Conservation (phyloP, 169 alveolate species). For the Eimeria acervulina region DNA sequence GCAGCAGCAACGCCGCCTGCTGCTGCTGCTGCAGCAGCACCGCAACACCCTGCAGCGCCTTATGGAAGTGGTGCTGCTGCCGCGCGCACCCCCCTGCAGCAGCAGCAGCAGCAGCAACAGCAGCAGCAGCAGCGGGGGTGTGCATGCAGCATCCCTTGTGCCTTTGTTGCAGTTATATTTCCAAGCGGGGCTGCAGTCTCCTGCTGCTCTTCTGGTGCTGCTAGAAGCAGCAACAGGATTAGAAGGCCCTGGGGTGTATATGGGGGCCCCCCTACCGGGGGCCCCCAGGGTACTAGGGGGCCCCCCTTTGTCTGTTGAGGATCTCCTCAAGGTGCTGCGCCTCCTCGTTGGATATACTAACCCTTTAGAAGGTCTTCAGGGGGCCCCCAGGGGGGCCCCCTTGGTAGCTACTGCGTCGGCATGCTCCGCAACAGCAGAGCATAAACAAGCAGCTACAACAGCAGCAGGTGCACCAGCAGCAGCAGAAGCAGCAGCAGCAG, state of each 20-base stretch:
- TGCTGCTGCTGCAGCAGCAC: slow-evolving; percentile 8
- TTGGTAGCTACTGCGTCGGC: neutral
- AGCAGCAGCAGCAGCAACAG: slow-evolving; percentile 52
- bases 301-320: slow-evolving; percentile 28
- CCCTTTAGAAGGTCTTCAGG: slow-evolving; percentile 31
- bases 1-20: neutral
- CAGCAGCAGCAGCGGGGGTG: slow-evolving; percentile 5
- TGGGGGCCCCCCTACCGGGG: neutral
- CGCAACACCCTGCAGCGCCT: neutral
- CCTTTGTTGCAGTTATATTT: slow-evolving; percentile 33
- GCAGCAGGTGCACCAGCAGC: slow-evolving; percentile 24
- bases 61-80: neutral
- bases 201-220: slow-evolving; percentile 41
- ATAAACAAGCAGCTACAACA: neutral
- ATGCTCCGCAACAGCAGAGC: neutral
- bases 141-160: neutral
- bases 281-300: neutral
- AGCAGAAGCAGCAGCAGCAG: slow-evolving; percentile 26
- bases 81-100: neutral
- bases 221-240: slow-evolving; percentile 15
- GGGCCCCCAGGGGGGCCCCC: slow-evolving; percentile 27
- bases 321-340: neutral
- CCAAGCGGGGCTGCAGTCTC: neutral
- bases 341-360: slow-evolving; percentile 3
- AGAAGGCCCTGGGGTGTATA: neutral